phyloP scores from a whole-genome alignment of 306 rosid genomes.

The Medicago truncatula region MtrunA17r5.0-ANR NC_053045.1:34693501-34694000 shows the following conservation, averaged over 20 bases:
- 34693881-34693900: constrained; percentile 67
- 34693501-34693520: no score
- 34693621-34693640: constrained; percentile 88
- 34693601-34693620: constrained; percentile 80
- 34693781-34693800: constrained; percentile 97
- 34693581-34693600: constrained; percentile 56
- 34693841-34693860: constrained; percentile 77
- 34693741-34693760: constrained; percentile 86
- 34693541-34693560: no score
- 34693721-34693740: constrained; percentile 79
- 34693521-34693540: no score
- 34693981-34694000: constrained; percentile 78
- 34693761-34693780: constrained; percentile 75
- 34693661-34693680: constrained; percentile 73
- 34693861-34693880: constrained; percentile 23
- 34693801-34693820: constrained; percentile 92
- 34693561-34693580: no score
- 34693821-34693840: constrained; percentile 97
- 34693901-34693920: constrained; percentile 78
- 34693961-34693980: constrained; percentile 84
- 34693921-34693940: constrained; percentile 84
- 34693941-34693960: constrained; percentile 73
- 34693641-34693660: constrained; percentile 71
- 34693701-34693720: constrained; percentile 84
- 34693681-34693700: constrained; percentile 90